phyloP scores from a whole-genome alignment of 305 asterid species.

The Rubia tinctorum region DNA sequence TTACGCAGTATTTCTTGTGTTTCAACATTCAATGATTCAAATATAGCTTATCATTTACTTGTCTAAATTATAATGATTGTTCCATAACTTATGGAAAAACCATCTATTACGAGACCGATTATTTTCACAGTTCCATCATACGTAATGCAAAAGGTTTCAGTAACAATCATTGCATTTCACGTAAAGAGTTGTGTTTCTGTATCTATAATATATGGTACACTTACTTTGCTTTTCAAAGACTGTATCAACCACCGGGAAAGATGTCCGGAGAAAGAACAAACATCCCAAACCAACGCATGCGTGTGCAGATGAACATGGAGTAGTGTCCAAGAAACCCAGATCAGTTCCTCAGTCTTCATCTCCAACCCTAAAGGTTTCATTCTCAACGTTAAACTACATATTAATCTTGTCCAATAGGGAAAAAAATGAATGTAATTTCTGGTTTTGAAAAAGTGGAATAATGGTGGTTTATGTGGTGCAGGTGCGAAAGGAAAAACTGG shows the following conservation, averaged over 20 bases:
- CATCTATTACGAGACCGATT: too few relatives aligned
- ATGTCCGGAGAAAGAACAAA: constrained; percentile 19
- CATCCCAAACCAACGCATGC: constrained; percentile 7
- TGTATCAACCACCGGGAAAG: constrained; percentile 16
- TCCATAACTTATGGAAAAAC: too few relatives aligned
- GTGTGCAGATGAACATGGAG: neutral
- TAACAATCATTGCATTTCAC: too few relatives aligned
- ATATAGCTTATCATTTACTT: neutral
- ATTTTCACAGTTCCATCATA: too few relatives aligned
- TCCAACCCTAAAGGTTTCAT: constrained; percentile 25
- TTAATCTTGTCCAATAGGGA: neutral
- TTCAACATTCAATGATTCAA: neutral
- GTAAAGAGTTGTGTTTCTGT: neutral
- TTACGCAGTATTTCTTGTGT: neutral
- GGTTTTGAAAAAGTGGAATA: neutral
- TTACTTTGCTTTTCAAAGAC: constrained; percentile 18
- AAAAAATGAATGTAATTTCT: neutral
- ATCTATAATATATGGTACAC: too few relatives aligned
- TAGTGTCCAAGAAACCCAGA: constrained; percentile 28
- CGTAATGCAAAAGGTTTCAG: too few relatives aligned
- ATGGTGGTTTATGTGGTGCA: constrained; percentile 19
- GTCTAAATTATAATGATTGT: neutral
- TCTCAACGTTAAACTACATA: neutral
- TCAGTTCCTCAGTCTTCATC: constrained; percentile 16
- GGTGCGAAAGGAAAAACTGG: constrained; percentile 73